Conservation (phyloP, 345 rosid genomes). For the Murraya paniculata region DNA sequence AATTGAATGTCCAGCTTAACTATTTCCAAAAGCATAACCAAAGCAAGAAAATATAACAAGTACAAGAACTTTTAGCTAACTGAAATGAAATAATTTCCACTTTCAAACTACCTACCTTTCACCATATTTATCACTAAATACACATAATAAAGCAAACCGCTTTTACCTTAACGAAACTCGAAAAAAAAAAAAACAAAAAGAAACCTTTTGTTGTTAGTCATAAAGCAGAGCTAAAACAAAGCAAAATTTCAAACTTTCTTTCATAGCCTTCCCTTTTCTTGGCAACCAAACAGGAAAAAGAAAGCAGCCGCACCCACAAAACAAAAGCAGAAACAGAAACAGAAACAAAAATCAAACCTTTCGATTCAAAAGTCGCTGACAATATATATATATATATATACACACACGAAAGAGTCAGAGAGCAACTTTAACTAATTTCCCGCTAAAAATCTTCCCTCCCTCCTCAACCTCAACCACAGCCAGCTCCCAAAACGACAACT, state of each 20-base stretch:
- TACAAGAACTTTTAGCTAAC: background rate
- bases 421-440: conserved; percentile 31
- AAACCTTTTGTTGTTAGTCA: background rate
- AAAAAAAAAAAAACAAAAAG: background rate
- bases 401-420: background rate
- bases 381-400: conserved; percentile 12
- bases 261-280: conserved; percentile 8
- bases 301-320: background rate
- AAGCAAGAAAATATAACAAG: background rate
- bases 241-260: background rate
- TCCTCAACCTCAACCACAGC: conserved; percentile 1
- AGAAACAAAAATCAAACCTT: conserved; percentile 18
- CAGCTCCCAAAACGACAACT: conserved; percentile 2
- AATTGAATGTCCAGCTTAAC: background rate
- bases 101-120: background rate
- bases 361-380: conserved; percentile 16
- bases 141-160: background rate
- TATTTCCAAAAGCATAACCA: background rate
- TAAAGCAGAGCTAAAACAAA: background rate
- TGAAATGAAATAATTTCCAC: background rate
- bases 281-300: conserved; percentile 21
- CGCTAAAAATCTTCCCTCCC: conserved; percentile 31
- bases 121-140: background rate
- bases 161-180: background rate
- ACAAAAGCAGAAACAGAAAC: background rate